Base-by-base conservation (phyloP, 768 basidiomycete genomes). In the Auriscalpium vulgare region DNA sequence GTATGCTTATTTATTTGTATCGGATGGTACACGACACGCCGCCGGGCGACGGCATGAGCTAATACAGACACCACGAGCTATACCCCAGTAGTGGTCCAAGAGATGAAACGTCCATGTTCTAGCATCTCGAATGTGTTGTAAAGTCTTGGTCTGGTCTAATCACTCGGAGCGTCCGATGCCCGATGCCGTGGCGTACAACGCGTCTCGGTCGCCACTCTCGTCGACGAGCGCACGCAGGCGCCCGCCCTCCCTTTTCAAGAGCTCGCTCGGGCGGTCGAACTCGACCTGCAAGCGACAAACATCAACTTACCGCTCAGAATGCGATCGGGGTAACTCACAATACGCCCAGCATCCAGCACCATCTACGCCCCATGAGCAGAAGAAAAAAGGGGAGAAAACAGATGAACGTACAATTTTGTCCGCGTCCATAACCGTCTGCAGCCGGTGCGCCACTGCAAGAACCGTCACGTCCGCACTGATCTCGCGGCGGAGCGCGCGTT, bases 391-490 rank as follows among this genome's bases (percentile, higher is more conserved):
- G 7, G 4, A 9, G 13, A 17, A 9, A 17, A 43, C 1, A 43
- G 3, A 4, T 43, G 40, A 43, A 61, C 66, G 55, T 56, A 83
- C 73, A 46, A 84, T 79, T 61, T 79, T 79, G 63, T 85, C 82
- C 3, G 81, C 78, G 53, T 83, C 82, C 72, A 82, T 81, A 57
- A 84, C 78, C 7, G 78, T 84, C 55, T 76, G 74, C 8, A 81
- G 63, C 14, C 83, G 74, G 64, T 84, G 82, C 1, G 83, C 83
- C 37, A 85, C 75, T 13, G 80, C 83, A 34, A 85, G 68, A 17
- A 85, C 67, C 0, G 83, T 84, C 0, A 74, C 73, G 47, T 70
- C 75, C 16, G 66, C 66, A 10, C 65, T 67, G 6, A 80, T 62
- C 58, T 74, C 74, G 29, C 71, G 70, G 10, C 82, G 72, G 52